These are phyloP conservation scores for Cytospora chrysosperma DNA, from an alignment of 2,329 filamentous ascomycete genomes.

Conservation along the genomic window DNA sequence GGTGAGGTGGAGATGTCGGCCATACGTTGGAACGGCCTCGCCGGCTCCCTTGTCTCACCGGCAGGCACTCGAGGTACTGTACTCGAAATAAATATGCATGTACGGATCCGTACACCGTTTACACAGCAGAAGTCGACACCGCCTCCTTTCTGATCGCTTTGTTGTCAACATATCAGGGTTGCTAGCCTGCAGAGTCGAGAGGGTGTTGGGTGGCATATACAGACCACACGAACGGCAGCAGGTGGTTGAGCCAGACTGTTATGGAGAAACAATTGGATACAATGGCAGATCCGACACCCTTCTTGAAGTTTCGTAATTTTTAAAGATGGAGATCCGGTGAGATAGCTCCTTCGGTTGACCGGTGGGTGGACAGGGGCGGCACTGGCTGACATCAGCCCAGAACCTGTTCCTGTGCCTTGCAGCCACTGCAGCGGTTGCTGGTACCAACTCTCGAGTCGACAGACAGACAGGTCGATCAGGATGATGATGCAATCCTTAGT, in stretches of 20 bases:
- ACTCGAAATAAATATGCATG: too few relatives aligned
- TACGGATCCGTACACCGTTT: too few relatives aligned
- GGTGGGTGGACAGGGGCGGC: conserved; percentile 1
- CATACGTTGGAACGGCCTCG: neutral
- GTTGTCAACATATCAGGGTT: neutral
- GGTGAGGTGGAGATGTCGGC: neutral
- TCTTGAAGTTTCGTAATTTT: conserved; percentile 1
- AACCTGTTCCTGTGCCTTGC: conserved; percentile 9
- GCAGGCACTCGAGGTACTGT: neutral
- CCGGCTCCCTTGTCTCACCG: neutral
- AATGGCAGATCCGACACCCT: neutral
- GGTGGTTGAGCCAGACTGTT: neutral
- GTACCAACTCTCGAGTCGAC: too few relatives aligned
- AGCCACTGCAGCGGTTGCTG: neutral
- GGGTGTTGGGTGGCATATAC: neutral
- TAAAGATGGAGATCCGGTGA: conserved; percentile 8
- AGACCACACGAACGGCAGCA: neutral
- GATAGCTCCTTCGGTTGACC: conserved; percentile 2
- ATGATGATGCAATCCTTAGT: neutral
- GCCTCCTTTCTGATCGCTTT: too few relatives aligned
- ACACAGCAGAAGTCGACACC: neutral
- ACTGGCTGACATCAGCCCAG: conserved; percentile 17
- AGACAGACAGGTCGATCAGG: neutral
- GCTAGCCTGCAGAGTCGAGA: neutral
- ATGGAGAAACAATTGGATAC: neutral